A percentile compares a stretch with the other conserved stretches of the same genome.
These are phyloP conservation scores for Bimuria novae-zelandiae DNA, from an alignment of 2,329 filamentous ascomycete species.

Conservation along the genomic window DNA sequence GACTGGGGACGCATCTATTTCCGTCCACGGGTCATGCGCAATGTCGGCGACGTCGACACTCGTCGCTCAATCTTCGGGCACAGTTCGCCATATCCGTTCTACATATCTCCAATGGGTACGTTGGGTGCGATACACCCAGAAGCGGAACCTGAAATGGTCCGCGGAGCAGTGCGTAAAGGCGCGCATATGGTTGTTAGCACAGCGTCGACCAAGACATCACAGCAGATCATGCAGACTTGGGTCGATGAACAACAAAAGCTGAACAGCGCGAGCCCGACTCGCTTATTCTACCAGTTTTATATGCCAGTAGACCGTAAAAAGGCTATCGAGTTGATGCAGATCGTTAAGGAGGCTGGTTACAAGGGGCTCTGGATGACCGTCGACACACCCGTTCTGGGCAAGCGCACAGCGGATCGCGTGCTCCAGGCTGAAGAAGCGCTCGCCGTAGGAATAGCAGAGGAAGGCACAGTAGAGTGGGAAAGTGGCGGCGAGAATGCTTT, in stretches of 20 bases:
- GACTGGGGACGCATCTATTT: conserved; percentile 43
- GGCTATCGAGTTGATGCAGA: conserved; percentile 38
- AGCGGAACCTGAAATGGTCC: conserved; percentile 44
- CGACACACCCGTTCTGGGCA: conserved; percentile 42
- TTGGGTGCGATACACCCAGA: conserved; percentile 41
- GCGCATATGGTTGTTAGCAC: conserved; percentile 44
- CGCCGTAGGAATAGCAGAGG: conserved; percentile 56
- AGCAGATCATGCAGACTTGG: conserved; percentile 40
- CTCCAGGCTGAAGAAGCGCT: conserved; percentile 55
- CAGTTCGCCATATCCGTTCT: conserved; percentile 42
- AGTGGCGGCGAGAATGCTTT: conserved; percentile 60
- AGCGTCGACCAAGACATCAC: conserved; percentile 36
- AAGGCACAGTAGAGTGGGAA: conserved; percentile 57
- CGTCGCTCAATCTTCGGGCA: conserved; percentile 42
- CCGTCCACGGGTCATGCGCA: conserved; percentile 43
- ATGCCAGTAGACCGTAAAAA: conserved; percentile 40
- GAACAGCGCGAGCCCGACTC: conserved; percentile 32
- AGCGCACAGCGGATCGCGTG: conserved; percentile 41
- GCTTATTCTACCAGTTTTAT: conserved; percentile 44
- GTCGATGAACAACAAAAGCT: conserved; percentile 30
- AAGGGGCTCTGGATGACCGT: conserved; percentile 46
- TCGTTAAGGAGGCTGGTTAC: conserved; percentile 38
- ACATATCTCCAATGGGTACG: conserved; percentile 46
- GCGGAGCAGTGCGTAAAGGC: conserved; percentile 41
- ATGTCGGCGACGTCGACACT: conserved; percentile 40